Evolutionary conservation across 2,329 filamentous ascomycete species (phyloP).

Genomic region (Cytospora paraplurivora): DNA sequence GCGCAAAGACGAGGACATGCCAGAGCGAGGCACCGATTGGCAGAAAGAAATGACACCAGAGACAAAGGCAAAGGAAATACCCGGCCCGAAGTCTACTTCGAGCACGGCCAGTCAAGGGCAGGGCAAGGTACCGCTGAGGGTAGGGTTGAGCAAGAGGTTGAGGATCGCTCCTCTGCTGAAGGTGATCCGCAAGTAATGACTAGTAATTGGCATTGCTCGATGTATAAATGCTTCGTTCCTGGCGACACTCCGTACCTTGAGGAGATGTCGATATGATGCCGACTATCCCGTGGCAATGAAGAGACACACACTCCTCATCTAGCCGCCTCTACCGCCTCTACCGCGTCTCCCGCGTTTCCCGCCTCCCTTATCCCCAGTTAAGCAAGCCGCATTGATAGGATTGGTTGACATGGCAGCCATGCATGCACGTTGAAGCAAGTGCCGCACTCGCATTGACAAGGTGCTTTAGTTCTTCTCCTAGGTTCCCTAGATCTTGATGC

Average conservation of each 20-base stretch:
- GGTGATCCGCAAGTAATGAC: slow-evolving; percentile 44
- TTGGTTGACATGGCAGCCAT: too few relatives aligned
- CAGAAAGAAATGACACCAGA: slow-evolving; percentile 28
- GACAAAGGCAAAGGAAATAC: slow-evolving; percentile 23
- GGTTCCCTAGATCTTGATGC: too few relatives aligned
- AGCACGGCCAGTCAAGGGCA: slow-evolving; percentile 28
- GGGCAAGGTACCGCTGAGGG: slow-evolving; percentile 49
- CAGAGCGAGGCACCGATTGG: background rate
- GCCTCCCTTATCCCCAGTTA: too few relatives aligned
- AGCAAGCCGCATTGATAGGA: too few relatives aligned
- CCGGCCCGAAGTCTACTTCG: slow-evolving; percentile 10
- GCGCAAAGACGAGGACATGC: background rate
- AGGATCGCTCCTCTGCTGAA: slow-evolving; percentile 56
- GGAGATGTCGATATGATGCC: background rate
- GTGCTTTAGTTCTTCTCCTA: too few relatives aligned
- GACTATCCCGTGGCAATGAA: background rate
- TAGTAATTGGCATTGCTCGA: background rate
- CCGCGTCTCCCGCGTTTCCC: too few relatives aligned
- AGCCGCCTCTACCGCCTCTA: too few relatives aligned
- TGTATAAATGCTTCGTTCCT: background rate
- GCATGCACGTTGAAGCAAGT: too few relatives aligned
- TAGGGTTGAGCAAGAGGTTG: slow-evolving; percentile 54
- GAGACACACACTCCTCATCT: too few relatives aligned
- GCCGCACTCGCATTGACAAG: too few relatives aligned
- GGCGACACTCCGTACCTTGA: background rate